These are phyloP conservation scores for Tetrahymena malaccensis DNA, from an alignment of 73 alveolate species.

Conservation along the genomic window DNA sequence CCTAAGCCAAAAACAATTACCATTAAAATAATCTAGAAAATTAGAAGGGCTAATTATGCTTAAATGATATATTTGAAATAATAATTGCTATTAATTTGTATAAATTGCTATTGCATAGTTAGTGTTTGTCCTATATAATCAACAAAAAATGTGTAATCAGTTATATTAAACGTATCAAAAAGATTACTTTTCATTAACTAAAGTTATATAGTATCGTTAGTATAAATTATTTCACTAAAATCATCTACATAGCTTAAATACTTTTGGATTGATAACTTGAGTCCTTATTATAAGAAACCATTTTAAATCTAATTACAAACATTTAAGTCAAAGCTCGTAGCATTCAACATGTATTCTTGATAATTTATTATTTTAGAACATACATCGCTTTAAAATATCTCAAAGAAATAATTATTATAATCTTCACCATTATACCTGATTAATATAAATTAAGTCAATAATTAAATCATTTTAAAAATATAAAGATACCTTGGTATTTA, in stretches of 20 bases:
- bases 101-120: background rate
- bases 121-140: background rate
- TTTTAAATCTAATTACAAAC: background rate
- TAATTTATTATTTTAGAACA: background rate
- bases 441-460: background rate
- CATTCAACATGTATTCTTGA: background rate
- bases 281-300: background rate
- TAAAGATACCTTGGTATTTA: background rate
- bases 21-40: background rate
- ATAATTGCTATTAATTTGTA: background rate
- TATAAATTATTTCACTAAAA: background rate
- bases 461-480: background rate
- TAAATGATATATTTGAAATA: background rate
- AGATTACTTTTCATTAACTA: background rate
- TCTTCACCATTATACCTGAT: background rate
- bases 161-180: background rate
- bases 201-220: background rate
- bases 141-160: background rate
- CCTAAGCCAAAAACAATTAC: background rate
- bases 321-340: background rate
- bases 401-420: background rate
- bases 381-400: background rate
- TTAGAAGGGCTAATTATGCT: background rate
- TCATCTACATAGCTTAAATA: background rate
- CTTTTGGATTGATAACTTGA: background rate